phyloP scores from a whole-genome alignment of 495 filamentous ascomycete genomes.

The Parathielavia appendiculata region DNA sequence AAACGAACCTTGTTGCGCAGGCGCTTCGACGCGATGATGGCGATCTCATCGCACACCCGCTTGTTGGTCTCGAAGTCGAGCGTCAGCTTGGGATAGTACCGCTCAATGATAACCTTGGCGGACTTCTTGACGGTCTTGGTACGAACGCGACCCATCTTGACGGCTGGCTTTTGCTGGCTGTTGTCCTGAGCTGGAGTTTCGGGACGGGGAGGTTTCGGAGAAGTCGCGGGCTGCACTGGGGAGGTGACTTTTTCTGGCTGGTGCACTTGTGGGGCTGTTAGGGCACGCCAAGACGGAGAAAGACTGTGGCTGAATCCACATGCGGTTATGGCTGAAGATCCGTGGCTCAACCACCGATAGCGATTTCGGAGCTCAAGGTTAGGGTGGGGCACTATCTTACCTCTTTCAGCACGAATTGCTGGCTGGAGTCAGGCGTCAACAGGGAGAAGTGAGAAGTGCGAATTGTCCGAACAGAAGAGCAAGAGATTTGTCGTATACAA shows the following conservation, averaged over 20 bases:
- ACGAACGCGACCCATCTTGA: conserved; percentile 93
- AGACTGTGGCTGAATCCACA: neutral
- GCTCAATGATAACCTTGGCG: conserved; percentile 99
- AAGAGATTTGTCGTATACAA: no score
- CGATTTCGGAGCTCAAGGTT: neutral
- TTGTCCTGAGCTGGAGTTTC: conserved; percentile 22
- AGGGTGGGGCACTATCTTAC: neutral
- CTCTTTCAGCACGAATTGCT: neutral
- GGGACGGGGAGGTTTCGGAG: conserved; percentile 8
- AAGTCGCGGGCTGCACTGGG: conserved; percentile 3
- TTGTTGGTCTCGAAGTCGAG: conserved; percentile 99
- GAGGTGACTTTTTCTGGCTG: conserved; percentile 10
- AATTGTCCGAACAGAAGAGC: neutral
- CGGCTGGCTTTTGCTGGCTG: conserved; percentile 43
- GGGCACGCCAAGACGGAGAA: conserved; percentile 10
- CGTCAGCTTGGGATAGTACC: conserved; percentile 96
- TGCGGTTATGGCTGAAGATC: neutral
- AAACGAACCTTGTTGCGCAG: conserved; percentile 86
- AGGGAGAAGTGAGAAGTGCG: no score
- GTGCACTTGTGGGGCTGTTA: conserved; percentile 17
- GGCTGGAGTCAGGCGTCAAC: no score
- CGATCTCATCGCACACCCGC: conserved; percentile 99
- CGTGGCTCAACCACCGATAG: neutral
- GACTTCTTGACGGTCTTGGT: conserved; percentile 99
- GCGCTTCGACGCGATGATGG: conserved; percentile 97